A percentile compares a stretch with the other conserved stretches of the same genome.
Conservation (phyloP, 331 rosid species). For the Rhamnella rubrinervis region DNA sequence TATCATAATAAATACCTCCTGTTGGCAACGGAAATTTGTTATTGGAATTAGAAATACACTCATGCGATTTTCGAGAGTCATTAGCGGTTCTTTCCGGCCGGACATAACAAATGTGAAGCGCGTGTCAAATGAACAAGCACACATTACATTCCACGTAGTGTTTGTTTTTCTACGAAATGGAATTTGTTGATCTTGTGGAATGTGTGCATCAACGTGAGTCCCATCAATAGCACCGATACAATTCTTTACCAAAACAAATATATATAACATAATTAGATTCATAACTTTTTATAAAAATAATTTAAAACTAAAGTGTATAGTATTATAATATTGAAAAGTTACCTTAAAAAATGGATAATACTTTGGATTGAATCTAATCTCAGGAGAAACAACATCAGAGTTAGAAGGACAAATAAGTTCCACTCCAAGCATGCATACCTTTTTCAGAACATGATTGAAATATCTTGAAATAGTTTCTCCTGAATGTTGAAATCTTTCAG, state of each 20-base stretch:
- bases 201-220: not conserved
- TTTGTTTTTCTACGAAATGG: not conserved
- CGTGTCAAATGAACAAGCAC: not conserved
- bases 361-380: not conserved
- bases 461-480: not conserved
- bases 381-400: not conserved
- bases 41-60: not conserved
- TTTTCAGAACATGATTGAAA: not conserved
- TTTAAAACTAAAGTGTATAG: too few species aligned
- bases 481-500: not conserved
- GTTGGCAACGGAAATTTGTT: not conserved
- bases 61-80: too few species aligned
- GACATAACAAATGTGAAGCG: not conserved
- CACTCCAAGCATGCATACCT: not conserved
- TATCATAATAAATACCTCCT: too few species aligned
- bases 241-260: not conserved
- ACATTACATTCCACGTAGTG: not conserved
- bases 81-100: not conserved
- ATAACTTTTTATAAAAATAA: too few species aligned
- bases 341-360: constrained; percentile 1
- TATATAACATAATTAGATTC: too few species aligned
- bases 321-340: not conserved
- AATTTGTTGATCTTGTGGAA: not conserved
- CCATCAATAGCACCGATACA: constrained; percentile 4
- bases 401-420: not conserved